A percentile compares a stretch with the other conserved stretches of the same genome.
phyloP scores from a whole-genome alignment of 2,329 filamentous ascomycete species.

The Fusarium ramigenum region DNA sequence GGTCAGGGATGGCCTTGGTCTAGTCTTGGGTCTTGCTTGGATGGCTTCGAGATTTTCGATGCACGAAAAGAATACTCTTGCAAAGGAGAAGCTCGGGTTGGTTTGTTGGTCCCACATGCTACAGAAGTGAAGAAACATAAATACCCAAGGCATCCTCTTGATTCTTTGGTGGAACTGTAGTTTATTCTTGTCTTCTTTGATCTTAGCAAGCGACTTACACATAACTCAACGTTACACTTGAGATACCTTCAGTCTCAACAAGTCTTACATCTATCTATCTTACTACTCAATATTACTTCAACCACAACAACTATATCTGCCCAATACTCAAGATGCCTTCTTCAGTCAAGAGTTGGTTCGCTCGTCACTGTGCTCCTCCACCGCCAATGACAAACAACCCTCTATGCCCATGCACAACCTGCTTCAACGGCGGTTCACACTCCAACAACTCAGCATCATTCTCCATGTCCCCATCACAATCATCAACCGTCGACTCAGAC shows the following conservation, averaged over 20 bases:
- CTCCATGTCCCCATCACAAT: constrained; percentile 8
- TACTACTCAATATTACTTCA: neutral
- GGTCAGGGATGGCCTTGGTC: neutral
- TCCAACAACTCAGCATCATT: constrained; percentile 27
- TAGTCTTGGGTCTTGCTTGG: neutral
- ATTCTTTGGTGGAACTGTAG: neutral
- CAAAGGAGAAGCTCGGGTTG: constrained; percentile 18
- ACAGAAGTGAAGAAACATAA: constrained; percentile 30
- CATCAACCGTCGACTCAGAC: constrained; percentile 30
- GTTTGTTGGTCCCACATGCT: constrained; percentile 28
- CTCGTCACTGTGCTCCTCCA: constrained; percentile 52
- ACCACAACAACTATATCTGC: neutral
- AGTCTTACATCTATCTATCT: neutral
- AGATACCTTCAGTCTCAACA: neutral
- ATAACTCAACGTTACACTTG: neutral
- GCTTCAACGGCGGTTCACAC: constrained; percentile 44
- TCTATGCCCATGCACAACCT: constrained; percentile 50
- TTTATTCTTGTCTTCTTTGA: neutral
- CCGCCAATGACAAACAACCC: constrained; percentile 49
- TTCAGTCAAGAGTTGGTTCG: constrained; percentile 50
- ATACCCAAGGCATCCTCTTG: constrained; percentile 31
- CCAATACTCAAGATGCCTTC: constrained; percentile 44
- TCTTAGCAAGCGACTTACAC: neutral
- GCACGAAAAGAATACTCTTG: neutral
- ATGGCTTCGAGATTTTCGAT: constrained; percentile 19